phyloP scores from a whole-genome alignment of 805 yeast species.

The Candida germanica region DNA sequence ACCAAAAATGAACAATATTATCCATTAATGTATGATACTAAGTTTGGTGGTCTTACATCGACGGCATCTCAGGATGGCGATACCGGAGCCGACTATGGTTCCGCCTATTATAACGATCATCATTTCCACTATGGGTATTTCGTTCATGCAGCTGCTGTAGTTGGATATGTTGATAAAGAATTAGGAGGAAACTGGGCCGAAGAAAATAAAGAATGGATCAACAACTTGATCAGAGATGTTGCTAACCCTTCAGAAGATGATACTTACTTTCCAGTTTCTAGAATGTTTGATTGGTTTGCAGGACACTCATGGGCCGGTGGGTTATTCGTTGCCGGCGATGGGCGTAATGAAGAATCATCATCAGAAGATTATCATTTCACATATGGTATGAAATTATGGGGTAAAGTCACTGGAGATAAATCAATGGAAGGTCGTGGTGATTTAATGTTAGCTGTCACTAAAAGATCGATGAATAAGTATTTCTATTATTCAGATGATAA shows the following conservation, averaged over 20 bases:
- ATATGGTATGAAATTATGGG: conserved; percentile 71
- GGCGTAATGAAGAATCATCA: conserved; percentile 71
- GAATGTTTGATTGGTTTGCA: conserved; percentile 72
- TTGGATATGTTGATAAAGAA: conserved; percentile 60
- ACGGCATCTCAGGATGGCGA: conserved; percentile 46
- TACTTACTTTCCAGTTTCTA: conserved; percentile 61
- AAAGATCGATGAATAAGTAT: conserved; percentile 51
- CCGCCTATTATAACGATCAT: conserved; percentile 79
- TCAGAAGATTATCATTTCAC: conserved; percentile 73
- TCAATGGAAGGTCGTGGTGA: conserved; percentile 56
- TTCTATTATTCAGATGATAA: conserved; percentile 53
- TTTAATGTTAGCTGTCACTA: conserved; percentile 60
- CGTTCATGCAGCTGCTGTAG: conserved; percentile 77
- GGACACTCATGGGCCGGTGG: conserved; percentile 85
- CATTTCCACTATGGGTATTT: conserved; percentile 87
- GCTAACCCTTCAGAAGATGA: conserved; percentile 61
- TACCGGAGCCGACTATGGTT: conserved; percentile 58
- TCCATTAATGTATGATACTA: conserved; percentile 56
- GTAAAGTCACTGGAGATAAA: conserved; percentile 52
- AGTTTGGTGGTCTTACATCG: conserved; percentile 55
- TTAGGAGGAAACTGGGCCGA: conserved; percentile 55
- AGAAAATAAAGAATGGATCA: conserved; percentile 52
- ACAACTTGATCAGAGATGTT: conserved; percentile 61
- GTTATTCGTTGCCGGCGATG: conserved; percentile 64
- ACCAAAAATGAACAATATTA: conserved; percentile 40